These are phyloP conservation scores for Rosa multiflora DNA, from an alignment of 306 rosid genomes.

Conservation along the genomic window DNA sequence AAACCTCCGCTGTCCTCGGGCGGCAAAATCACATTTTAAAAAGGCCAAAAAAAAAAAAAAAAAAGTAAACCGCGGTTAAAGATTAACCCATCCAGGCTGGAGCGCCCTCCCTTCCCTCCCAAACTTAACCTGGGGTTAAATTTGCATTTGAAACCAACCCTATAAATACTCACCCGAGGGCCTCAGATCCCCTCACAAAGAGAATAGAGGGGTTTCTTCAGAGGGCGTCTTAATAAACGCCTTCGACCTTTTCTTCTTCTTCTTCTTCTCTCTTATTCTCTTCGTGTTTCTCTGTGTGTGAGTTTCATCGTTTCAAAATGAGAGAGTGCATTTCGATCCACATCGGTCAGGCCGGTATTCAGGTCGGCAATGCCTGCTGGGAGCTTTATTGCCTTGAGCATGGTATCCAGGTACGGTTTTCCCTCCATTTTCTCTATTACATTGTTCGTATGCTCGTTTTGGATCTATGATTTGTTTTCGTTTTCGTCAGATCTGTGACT, in stretches of 20 bases:
- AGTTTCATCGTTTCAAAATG: constrained; percentile 39
- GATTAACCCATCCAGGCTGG: background rate
- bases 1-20: background rate
- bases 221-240: constrained; percentile 92
- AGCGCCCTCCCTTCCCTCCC: background rate
- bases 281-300: background rate
- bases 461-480: background rate
- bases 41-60: background rate
- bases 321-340: constrained; percentile 94
- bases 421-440: background rate
- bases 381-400: constrained; percentile 95
- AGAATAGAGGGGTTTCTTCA: constrained; percentile 5
- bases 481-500: background rate
- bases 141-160: background rate
- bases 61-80: background rate
- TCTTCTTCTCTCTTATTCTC: background rate
- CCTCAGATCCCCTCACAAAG: background rate
- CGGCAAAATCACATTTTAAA: background rate
- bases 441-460: background rate
- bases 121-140: background rate
- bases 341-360: constrained; percentile 97
- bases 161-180: constrained; percentile 16
- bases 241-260: constrained; percentile 27
- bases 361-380: constrained; percentile 98
- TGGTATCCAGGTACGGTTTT: constrained; percentile 62